Conservation (phyloP, 2,329 filamentous ascomycete genomes). For the Septoria petroselini region DNA sequence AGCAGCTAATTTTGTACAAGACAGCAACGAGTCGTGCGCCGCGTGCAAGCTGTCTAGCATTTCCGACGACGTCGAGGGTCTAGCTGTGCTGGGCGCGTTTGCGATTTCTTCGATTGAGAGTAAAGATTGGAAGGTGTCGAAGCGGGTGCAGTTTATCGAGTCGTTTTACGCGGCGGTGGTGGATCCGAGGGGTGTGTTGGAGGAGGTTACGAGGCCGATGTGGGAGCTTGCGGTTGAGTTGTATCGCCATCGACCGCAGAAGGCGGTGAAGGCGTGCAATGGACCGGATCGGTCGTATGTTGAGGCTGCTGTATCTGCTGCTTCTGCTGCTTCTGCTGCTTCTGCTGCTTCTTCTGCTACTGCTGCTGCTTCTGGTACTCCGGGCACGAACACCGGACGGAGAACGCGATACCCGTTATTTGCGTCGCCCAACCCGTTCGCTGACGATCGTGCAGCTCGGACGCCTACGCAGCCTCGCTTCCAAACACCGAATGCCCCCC, state of each 20-base stretch:
- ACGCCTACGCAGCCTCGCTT: not conserved
- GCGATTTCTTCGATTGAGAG: slow-evolving; percentile 27
- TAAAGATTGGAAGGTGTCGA: slow-evolving; percentile 29
- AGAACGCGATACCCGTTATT: not conserved
- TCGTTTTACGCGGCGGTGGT: slow-evolving; percentile 20
- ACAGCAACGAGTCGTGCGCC: slow-evolving; percentile 23
- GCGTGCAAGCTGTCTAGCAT: slow-evolving; percentile 26
- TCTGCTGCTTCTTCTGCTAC: no score
- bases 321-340: no score
- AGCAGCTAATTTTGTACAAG: slow-evolving; percentile 8
- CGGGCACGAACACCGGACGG: no score
- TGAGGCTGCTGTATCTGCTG: no score
- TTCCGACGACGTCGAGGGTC: slow-evolving; percentile 16
- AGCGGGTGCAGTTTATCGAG: slow-evolving; percentile 28
- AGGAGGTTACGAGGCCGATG: slow-evolving; percentile 9
- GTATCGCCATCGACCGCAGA: not conserved
- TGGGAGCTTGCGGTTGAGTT: slow-evolving; percentile 17
- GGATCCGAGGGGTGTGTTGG: not conserved
- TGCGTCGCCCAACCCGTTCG: not conserved
- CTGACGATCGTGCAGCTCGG: not conserved
- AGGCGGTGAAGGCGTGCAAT: not conserved
- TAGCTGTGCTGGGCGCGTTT: slow-evolving; percentile 26
- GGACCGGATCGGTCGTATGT: no score
- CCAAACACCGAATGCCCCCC: not conserved
- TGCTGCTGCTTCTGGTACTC: no score